phyloP scores from a whole-genome alignment of 495 filamentous ascomycete species.

The Glonium stellatum region DNA sequence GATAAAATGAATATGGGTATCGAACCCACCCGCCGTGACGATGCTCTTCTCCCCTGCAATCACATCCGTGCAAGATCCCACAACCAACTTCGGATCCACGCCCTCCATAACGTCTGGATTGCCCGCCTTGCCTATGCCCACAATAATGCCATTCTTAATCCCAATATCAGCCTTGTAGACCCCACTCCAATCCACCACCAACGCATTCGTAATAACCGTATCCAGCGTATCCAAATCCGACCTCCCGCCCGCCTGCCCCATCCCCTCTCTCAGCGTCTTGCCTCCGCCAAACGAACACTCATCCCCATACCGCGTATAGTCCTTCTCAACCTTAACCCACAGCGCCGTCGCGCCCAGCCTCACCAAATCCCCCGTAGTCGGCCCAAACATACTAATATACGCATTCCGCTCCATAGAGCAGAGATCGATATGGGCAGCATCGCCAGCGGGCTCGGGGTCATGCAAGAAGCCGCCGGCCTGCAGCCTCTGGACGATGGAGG shows the following conservation, averaged over 20 bases:
- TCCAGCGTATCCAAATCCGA: constrained; percentile 67
- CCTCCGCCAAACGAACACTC: constrained; percentile 95
- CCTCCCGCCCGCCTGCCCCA: constrained; percentile 85
- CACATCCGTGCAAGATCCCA: constrained; percentile 91
- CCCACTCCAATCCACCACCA: constrained; percentile 85
- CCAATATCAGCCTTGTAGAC: constrained; percentile 98
- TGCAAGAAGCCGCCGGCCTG: constrained; percentile 71
- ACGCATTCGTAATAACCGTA: constrained; percentile 84
- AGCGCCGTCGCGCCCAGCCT: constrained; percentile 78
- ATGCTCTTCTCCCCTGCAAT: constrained; percentile 92
- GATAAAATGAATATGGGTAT: constrained; percentile 94
- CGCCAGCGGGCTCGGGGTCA: constrained; percentile 53
- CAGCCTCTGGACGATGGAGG: constrained; percentile 61
- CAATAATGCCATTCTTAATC: constrained; percentile 80
- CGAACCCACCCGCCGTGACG: constrained; percentile 83
- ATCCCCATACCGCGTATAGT: constrained; percentile 78
- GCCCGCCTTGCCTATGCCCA: constrained; percentile 89
- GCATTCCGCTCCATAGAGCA: constrained; percentile 68
- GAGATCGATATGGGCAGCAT: constrained; percentile 48
- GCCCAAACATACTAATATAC: constrained; percentile 87
- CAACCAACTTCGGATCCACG: constrained; percentile 68
- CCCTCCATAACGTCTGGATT: constrained; percentile 96
- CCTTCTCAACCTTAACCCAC: constrained; percentile 89
- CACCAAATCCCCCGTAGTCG: constrained; percentile 79
- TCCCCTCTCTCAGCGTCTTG: constrained; percentile 90